phyloP scores from a whole-genome alignment of 2,329 filamentous ascomycete species.

The Ophiostoma tasmaniense region DNA sequence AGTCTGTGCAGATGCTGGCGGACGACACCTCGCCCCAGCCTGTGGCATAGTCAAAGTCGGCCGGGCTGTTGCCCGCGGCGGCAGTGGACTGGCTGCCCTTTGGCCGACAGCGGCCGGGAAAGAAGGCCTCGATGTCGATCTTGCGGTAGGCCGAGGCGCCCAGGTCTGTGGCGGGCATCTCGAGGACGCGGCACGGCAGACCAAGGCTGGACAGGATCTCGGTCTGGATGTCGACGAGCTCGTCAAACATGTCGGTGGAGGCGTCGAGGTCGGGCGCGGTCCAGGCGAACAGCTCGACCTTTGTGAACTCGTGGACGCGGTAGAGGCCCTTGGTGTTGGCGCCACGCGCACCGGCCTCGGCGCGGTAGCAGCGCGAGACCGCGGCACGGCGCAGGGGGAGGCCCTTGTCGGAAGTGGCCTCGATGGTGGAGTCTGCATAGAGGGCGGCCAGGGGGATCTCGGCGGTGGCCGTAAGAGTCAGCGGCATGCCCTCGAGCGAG shows the following conservation, averaged over 20 bases:
- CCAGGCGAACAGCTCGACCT: conserved; percentile 97
- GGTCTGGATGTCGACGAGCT: conserved; percentile 79
- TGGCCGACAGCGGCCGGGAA: conserved; percentile 61
- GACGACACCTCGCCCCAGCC: conserved; percentile 94
- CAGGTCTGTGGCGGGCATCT: conserved; percentile 85
- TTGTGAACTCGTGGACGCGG: conserved; percentile 96
- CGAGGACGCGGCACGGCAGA: conserved; percentile 78
- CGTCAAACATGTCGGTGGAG: conserved; percentile 59
- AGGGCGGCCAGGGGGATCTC: conserved; percentile 93
- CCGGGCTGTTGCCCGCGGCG: not conserved
- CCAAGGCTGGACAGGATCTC: conserved; percentile 71
- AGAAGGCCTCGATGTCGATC: conserved; percentile 87
- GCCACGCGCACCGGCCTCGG: conserved; percentile 84
- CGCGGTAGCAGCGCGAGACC: conserved; percentile 86
- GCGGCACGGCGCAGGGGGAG: conserved; percentile 74
- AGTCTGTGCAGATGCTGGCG: conserved; percentile 86
- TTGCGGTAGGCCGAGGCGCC: conserved; percentile 83
- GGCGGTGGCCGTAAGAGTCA: conserved; percentile 77
- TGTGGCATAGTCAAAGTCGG: conserved; percentile 42
- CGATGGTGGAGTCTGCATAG: conserved; percentile 65
- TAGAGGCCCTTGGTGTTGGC: conserved; percentile 91
- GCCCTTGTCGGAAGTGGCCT: conserved; percentile 38
- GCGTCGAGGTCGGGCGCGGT: conserved; percentile 47
- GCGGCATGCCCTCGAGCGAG: conserved; percentile 61
- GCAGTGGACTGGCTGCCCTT: not conserved